phyloP scores from a whole-genome alignment of 2,329 filamentous ascomycete genomes.

The Diaporthe vexans region DNA sequence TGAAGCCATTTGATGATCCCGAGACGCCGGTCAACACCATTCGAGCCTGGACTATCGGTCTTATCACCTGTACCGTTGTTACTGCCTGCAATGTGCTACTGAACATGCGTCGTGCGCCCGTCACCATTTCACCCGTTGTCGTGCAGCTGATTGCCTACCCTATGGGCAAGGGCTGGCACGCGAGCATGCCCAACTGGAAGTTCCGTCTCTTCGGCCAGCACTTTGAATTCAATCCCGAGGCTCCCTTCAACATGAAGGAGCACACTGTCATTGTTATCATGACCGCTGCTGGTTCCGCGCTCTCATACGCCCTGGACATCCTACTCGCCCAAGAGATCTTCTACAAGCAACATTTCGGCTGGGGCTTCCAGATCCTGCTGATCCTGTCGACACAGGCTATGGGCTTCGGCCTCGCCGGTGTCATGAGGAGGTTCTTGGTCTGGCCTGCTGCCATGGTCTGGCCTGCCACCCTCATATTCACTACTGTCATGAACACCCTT shows the following conservation, averaged over 20 bases:
- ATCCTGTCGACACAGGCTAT: slow-evolving; percentile 73
- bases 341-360: slow-evolving; percentile 67
- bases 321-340: slow-evolving; percentile 60
- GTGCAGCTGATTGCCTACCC: slow-evolving; percentile 70
- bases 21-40: slow-evolving; percentile 70
- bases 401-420: slow-evolving; percentile 73
- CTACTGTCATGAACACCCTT: slow-evolving; percentile 72
- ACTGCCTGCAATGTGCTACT: slow-evolving; percentile 71
- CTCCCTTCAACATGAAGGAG: slow-evolving; percentile 62
- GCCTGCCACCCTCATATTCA: slow-evolving; percentile 72
- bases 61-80: slow-evolving; percentile 70
- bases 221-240: slow-evolving; percentile 55
- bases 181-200: slow-evolving; percentile 48
- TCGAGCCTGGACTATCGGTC: slow-evolving; percentile 71
- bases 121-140: slow-evolving; percentile 66
- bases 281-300: slow-evolving; percentile 54
- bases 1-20: slow-evolving; percentile 61
- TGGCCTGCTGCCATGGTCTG: slow-evolving; percentile 75
- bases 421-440: slow-evolving; percentile 70
- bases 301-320: slow-evolving; percentile 56
- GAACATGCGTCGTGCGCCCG: slow-evolving; percentile 62
- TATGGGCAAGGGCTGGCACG: slow-evolving; percentile 49
- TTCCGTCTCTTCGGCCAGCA: slow-evolving; percentile 51
- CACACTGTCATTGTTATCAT: slow-evolving; percentile 64
- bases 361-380: slow-evolving; percentile 71